These are phyloP conservation scores for Yamadazyma diospyri DNA, from an alignment of 1,139 yeast genomes.

Conservation along the genomic window DNA sequence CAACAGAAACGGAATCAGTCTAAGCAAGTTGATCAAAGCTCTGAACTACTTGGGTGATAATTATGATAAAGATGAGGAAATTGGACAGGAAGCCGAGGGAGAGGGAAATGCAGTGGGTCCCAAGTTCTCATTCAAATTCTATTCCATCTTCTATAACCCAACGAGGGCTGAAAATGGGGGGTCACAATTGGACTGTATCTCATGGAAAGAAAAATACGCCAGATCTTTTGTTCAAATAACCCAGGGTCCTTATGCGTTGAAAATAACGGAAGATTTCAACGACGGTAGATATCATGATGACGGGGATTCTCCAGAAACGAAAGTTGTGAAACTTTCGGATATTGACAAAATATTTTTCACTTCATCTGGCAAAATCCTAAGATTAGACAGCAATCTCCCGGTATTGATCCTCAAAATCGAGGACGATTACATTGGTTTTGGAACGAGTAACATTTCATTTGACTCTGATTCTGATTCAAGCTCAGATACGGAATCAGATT, in stretches of 20 bases:
- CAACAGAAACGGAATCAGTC: constrained; percentile 45
- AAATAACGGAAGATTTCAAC: constrained; percentile 56
- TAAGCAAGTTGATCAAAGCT: constrained; percentile 46
- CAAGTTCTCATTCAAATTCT: constrained; percentile 53
- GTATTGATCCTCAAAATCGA: constrained; percentile 57
- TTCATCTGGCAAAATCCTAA: constrained; percentile 66
- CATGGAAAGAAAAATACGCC: constrained; percentile 77
- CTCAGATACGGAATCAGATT: constrained; percentile 21
- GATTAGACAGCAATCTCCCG: constrained; percentile 65
- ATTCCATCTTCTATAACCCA: constrained; percentile 64
- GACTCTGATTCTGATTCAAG: constrained; percentile 16
- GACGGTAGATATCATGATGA: constrained; percentile 76
- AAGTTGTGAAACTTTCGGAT: constrained; percentile 35
- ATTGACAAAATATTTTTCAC: constrained; percentile 63
- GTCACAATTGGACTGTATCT: constrained; percentile 33
- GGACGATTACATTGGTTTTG: constrained; percentile 50
- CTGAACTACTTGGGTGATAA: constrained; percentile 41
- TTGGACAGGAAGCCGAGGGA: constrained; percentile 5
- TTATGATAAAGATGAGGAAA: constrained; percentile 5
- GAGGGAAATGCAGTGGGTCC: constrained; percentile 49
- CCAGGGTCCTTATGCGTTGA: constrained; percentile 24
- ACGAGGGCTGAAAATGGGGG: constrained; percentile 38
- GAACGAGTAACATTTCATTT: constrained; percentile 30
- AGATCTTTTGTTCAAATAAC: constrained; percentile 46
- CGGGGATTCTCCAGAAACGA: constrained; percentile 36